Evolutionary conservation across 257 asterid genomes (phyloP).

Genomic region (Fraxinus excelsior): DNA sequence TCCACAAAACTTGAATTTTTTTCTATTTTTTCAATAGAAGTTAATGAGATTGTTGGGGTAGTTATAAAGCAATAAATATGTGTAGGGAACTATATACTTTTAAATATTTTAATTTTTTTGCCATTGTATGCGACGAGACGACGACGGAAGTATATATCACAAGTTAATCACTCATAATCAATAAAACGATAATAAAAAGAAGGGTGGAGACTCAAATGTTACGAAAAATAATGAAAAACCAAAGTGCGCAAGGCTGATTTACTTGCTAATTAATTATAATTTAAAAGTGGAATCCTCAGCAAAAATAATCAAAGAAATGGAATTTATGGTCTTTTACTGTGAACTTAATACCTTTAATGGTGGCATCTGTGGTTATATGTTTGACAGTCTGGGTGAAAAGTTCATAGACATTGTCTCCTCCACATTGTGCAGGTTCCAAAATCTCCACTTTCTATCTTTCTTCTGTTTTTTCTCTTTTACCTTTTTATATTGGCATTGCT

Average conservation of each 20-base stretch:
- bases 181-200: too few relatives aligned
- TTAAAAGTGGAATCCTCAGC: background rate
- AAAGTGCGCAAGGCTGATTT: background rate
- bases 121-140: too few relatives aligned
- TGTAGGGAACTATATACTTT: background rate
- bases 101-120: too few relatives aligned
- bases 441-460: background rate
- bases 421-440: background rate
- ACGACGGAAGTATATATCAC: too few relatives aligned
- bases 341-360: background rate
- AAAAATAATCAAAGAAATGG: background rate
- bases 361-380: background rate
- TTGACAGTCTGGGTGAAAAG: background rate
- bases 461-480: background rate
- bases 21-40: constrained; percentile 9
- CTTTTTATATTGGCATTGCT: background rate
- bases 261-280: background rate
- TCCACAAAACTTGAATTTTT: constrained; percentile 17
- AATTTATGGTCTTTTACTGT: background rate
- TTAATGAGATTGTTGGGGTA: constrained; percentile 8
- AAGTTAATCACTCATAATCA: too few relatives aligned
- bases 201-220: too few relatives aligned
- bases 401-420: background rate
- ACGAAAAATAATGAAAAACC: too few relatives aligned
- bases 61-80: background rate